phyloP scores from a whole-genome alignment of 2,329 filamentous ascomycete species.

The Aspergillus ibericus region DNA sequence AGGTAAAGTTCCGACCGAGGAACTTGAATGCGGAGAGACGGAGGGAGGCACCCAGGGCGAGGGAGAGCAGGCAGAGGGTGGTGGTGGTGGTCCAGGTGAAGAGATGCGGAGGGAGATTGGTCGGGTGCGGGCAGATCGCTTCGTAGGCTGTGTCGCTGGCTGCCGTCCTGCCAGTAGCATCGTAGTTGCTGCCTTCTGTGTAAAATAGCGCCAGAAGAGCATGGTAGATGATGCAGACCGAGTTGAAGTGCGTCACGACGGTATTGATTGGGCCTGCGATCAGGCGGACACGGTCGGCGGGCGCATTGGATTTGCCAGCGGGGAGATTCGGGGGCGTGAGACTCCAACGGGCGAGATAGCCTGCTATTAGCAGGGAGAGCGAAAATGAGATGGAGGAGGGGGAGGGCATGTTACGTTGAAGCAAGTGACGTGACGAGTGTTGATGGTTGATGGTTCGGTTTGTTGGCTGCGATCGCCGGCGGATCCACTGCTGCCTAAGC shows the following conservation, averaged over 20 bases:
- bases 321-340: constrained; percentile 23
- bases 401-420: constrained; percentile 12
- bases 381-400: constrained; percentile 13
- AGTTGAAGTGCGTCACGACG: constrained; percentile 7
- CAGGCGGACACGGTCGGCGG: constrained; percentile 14
- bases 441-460: no score
- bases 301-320: constrained; percentile 16
- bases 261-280: neutral
- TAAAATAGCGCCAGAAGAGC: constrained; percentile 18
- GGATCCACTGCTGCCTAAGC: no score
- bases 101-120: constrained; percentile 16
- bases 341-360: constrained; percentile 19
- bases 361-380: constrained; percentile 16
- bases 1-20: constrained; percentile 57
- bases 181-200: neutral
- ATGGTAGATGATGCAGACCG: constrained; percentile 21
- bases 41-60: constrained; percentile 26
- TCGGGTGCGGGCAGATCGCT: constrained; percentile 20
- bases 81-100: constrained; percentile 28
- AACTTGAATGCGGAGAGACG: constrained; percentile 44
- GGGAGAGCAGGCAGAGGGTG: constrained; percentile 15
- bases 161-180: neutral
- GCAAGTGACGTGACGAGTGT: neutral
- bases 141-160: neutral
- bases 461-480: no score